Conservation (phyloP, 768 basidiomycete species). For the Suillus bovinus region DNA sequence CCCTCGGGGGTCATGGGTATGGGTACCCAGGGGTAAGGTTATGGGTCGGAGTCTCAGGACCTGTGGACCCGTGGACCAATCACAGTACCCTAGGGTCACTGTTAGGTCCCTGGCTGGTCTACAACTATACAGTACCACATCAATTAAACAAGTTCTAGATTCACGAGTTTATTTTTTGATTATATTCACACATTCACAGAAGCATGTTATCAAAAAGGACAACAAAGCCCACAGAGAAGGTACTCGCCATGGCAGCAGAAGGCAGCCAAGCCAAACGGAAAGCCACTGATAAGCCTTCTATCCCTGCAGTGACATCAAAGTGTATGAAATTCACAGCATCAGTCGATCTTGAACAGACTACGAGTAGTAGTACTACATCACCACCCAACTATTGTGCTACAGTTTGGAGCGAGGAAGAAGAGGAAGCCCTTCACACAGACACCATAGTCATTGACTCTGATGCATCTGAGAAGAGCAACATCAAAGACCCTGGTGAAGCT, state of each 20-base stretch:
- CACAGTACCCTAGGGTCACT: neutral
- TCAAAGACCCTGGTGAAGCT: neutral
- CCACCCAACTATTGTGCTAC: neutral
- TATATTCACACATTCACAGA: neutral
- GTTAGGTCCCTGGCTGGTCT: neutral
- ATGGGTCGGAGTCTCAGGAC: neutral
- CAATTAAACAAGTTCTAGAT: neutral
- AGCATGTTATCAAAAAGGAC: neutral
- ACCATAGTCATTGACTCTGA: neutral
- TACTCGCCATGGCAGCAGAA: neutral
- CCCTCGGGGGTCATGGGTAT: neutral
- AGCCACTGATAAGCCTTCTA: no score
- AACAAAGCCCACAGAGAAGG: conserved; percentile 1
- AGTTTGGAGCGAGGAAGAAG: neutral
- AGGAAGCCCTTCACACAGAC: neutral
- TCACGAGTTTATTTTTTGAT: neutral
- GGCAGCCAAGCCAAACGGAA: no score
- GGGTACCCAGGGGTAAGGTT: conserved; percentile 1
- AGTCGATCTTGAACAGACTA: neutral
- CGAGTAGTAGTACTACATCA: neutral
- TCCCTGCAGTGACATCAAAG: neutral
- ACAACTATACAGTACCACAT: neutral
- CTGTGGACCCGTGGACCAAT: neutral
- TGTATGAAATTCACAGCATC: neutral
- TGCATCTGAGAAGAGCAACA: neutral